phyloP scores from a whole-genome alignment of 1,284 basidiomycete species.

The Kwoniella shivajii region DNA sequence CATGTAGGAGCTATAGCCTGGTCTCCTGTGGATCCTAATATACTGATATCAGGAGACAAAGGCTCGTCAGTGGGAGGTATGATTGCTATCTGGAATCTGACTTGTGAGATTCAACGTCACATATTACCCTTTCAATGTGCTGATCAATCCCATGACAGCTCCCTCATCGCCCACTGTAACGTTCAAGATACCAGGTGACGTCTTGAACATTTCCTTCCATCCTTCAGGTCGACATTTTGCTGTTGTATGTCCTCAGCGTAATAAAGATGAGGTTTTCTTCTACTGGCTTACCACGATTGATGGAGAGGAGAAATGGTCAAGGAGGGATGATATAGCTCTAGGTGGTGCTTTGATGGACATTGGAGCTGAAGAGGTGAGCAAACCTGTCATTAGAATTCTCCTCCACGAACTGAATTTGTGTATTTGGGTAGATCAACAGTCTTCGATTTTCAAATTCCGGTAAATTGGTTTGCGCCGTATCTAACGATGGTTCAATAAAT shows the following conservation, averaged over 20 bases:
- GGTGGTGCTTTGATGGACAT: constrained; percentile 33
- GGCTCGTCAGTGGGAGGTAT: constrained; percentile 20
- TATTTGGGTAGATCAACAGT: constrained; percentile 40
- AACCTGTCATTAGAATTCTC: too few species aligned
- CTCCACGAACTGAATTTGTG: too few species aligned
- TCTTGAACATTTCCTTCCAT: constrained; percentile 46
- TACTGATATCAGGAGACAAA: constrained; percentile 46
- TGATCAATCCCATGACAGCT: constrained; percentile 10
- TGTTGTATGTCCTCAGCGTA: constrained; percentile 33
- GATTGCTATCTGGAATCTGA: constrained; percentile 45
- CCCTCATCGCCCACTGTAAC: constrained; percentile 29
- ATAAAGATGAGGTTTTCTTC: constrained; percentile 45
- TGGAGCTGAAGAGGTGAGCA: constrained; percentile 44
- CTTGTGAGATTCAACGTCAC: constrained; percentile 18
- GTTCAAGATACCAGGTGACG: constrained; percentile 41
- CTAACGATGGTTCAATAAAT: constrained; percentile 45
- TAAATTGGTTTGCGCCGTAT: constrained; percentile 40
- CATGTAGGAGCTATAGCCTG: constrained; percentile 45
- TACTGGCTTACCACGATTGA: constrained; percentile 25
- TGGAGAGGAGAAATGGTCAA: constrained; percentile 33
- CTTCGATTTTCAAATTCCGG: constrained; percentile 42
- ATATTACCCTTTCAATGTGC: neutral
- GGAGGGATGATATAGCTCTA: constrained; percentile 38
- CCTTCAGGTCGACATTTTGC: constrained; percentile 46
- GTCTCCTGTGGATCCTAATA: constrained; percentile 41